These are phyloP conservation scores for Ophiosphaerella herpotricha DNA, from an alignment of 2,329 filamentous ascomycete species.

Conservation along the genomic window DNA sequence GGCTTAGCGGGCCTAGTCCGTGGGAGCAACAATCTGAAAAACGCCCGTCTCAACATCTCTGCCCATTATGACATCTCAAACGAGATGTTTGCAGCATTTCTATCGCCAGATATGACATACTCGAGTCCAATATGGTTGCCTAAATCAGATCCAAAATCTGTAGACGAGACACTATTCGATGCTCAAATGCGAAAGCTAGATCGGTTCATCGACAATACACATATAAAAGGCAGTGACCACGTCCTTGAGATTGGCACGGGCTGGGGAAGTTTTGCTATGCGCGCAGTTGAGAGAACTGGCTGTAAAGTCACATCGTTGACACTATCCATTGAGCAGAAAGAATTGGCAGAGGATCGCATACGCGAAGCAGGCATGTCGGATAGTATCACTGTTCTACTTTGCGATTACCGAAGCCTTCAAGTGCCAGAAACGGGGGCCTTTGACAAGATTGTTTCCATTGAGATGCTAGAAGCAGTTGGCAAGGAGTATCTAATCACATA, in stretches of 20 bases:
- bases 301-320: slow-evolving; percentile 73
- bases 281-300: slow-evolving; percentile 67
- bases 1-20: slow-evolving; percentile 60
- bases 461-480: slow-evolving; percentile 78
- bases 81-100: slow-evolving; percentile 74
- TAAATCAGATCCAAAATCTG: slow-evolving; percentile 46
- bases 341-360: slow-evolving; percentile 68
- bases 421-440: slow-evolving; percentile 56
- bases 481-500: slow-evolving; percentile 69
- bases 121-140: slow-evolving; percentile 70
- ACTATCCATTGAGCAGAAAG: slow-evolving; percentile 70
- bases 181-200: slow-evolving; percentile 71
- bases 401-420: slow-evolving; percentile 69
- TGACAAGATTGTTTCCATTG: slow-evolving; percentile 75
- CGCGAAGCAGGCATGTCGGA: slow-evolving; percentile 62
- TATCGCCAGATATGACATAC: slow-evolving; percentile 78
- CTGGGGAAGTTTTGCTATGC: slow-evolving; percentile 76
- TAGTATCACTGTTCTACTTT: slow-evolving; percentile 66
- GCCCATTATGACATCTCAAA: slow-evolving; percentile 79
- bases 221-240: slow-evolving; percentile 67
- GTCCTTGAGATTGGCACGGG: slow-evolving; percentile 77
- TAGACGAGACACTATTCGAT: slow-evolving; percentile 63
- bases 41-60: slow-evolving; percentile 66
- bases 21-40: slow-evolving; percentile 54
- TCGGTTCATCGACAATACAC: slow-evolving; percentile 68